Evolutionary conservation across 306 rosid species (phyloP).

Genomic region (Arachis hypogaea): DNA sequence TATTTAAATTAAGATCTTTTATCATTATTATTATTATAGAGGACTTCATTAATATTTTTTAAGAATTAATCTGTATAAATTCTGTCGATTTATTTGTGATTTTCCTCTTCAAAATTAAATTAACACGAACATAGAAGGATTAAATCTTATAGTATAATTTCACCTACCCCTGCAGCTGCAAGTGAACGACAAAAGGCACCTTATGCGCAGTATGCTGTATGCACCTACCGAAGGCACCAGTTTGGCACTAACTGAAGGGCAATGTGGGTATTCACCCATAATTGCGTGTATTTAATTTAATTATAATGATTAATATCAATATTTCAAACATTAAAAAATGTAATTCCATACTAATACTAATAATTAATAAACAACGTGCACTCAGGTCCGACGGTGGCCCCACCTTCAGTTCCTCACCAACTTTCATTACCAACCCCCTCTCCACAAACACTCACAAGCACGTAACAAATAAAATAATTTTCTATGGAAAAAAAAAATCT

Average conservation of each 20-base stretch:
- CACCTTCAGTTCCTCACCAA: constrained; percentile 45
- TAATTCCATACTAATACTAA: background rate
- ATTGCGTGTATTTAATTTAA: background rate
- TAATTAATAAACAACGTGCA: constrained; percentile 36
- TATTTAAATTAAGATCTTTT: no score
- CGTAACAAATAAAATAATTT: background rate
- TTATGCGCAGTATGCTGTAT: background rate
- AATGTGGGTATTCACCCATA: background rate
- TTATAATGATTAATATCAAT: background rate
- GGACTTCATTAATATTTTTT: no score
- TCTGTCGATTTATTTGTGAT: no score
- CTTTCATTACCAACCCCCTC: constrained; percentile 44
- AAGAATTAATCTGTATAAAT: no score
- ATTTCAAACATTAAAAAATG: background rate
- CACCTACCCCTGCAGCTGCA: constrained; percentile 33
- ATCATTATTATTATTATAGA: no score
- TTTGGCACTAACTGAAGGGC: constrained; percentile 1
- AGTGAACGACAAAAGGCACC: constrained; percentile 5
- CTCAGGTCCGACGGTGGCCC: background rate
- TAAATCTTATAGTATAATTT: background rate
- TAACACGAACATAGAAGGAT: no score
- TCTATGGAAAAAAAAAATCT: no score
- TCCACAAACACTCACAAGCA: constrained; percentile 16
- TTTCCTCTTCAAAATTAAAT: no score
- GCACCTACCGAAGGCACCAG: constrained; percentile 35